Percentiles rank a stretch among this genome's conserved stretches.
These are phyloP conservation scores for Glaciozyma martinii DNA, from an alignment of 768 basidiomycete genomes.

Conservation along the genomic window DNA sequence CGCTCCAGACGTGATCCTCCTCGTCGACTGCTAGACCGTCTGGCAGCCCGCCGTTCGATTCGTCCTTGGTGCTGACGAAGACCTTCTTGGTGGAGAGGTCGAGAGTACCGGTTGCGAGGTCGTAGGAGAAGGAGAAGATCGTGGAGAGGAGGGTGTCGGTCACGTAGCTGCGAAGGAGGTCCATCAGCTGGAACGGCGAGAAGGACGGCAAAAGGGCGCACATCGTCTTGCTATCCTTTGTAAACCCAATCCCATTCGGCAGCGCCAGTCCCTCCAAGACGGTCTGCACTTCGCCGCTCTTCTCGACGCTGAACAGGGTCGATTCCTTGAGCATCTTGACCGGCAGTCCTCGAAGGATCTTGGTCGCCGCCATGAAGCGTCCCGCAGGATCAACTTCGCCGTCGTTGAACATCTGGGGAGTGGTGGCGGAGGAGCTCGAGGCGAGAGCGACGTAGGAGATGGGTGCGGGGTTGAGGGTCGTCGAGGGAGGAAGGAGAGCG, in stretches of 20 bases:
- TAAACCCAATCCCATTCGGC: conserved; percentile 13
- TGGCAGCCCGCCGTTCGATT: not conserved
- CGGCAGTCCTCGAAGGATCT: conserved; percentile 2
- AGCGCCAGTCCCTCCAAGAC: conserved; percentile 7
- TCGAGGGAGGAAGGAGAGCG: conserved; percentile 3
- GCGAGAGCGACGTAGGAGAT: conserved; percentile 8
- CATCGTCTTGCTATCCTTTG: conserved; percentile 6
- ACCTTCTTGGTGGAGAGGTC: not conserved
- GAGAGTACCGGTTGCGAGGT: not conserved
- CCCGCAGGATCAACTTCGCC: conserved; percentile 8
- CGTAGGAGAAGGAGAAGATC: conserved; percentile 1
- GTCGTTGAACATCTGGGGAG: conserved; percentile 9
- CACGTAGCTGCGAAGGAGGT: not conserved
- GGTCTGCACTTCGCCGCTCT: too few relatives aligned
- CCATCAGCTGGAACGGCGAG: not conserved
- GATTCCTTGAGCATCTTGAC: conserved; percentile 4
- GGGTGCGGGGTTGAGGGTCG: not conserved
- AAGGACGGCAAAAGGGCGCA: not conserved
- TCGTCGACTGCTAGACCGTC: conserved; percentile 10
- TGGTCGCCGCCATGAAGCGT: conserved; percentile 7
- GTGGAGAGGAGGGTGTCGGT: conserved; percentile 8
- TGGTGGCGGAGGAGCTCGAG: not conserved
- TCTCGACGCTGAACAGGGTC: conserved; percentile 5
- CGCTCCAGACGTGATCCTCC: conserved; percentile 5
- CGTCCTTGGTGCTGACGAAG: not conserved